phyloP scores from a whole-genome alignment of 2,329 filamentous ascomycete genomes.

The Furcasterigmium sp. region DNA sequence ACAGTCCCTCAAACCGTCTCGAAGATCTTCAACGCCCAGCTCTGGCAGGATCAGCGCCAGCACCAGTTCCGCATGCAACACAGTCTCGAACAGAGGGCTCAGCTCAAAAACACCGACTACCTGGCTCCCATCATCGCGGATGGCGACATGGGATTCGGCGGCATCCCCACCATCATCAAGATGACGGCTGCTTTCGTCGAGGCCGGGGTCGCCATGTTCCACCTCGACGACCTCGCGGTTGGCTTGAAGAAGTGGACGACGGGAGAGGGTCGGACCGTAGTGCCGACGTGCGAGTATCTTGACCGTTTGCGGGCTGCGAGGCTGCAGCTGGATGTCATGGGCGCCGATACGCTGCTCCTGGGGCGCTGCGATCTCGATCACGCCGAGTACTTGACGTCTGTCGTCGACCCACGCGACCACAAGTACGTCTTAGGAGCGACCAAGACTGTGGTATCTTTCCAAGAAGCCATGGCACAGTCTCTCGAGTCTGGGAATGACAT shows the following conservation, averaged over 20 bases:
- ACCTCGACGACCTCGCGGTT: conserved; percentile 35
- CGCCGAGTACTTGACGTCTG: conserved; percentile 30
- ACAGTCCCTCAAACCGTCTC: conserved; percentile 33
- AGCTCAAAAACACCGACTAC: conserved; percentile 30
- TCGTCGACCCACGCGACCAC: conserved; percentile 29
- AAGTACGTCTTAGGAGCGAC: conserved; percentile 32
- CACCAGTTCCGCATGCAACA: conserved; percentile 28
- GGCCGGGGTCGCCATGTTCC: conserved; percentile 34
- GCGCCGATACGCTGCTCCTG: conserved; percentile 29
- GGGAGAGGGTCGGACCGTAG: conserved; percentile 30
- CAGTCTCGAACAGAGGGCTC: conserved; percentile 19
- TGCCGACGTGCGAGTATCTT: conserved; percentile 32
- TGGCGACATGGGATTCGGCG: conserved; percentile 36
- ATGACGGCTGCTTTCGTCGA: conserved; percentile 34
- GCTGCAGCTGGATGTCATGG: conserved; percentile 34
- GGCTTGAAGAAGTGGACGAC: conserved; percentile 38
- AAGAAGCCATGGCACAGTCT: conserved; percentile 13
- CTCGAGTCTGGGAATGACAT: conserved; percentile 18
- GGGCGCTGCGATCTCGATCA: conserved; percentile 31
- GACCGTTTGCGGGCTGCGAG: conserved; percentile 26
- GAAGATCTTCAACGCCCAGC: conserved; percentile 32
- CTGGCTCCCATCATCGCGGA: conserved; percentile 33
- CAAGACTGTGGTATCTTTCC: conserved; percentile 19
- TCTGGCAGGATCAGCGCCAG: conserved; percentile 34
- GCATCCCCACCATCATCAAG: conserved; percentile 32